phyloP scores from a whole-genome alignment of 2,329 filamentous ascomycete species.

The Rhynchosporium graminicola region DNA sequence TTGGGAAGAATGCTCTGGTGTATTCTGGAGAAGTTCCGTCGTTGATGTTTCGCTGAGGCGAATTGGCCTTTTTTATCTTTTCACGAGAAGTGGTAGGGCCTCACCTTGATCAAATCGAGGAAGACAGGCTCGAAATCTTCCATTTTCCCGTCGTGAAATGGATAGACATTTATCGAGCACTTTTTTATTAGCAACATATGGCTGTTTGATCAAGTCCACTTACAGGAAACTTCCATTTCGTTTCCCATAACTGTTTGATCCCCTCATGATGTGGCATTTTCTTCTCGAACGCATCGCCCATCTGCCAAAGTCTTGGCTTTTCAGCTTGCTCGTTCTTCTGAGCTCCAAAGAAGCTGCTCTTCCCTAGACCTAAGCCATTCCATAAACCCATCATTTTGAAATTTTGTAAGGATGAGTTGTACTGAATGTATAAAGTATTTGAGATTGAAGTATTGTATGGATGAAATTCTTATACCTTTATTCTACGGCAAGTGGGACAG shows the following conservation, averaged over 20 bases:
- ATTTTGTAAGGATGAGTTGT: not conserved
- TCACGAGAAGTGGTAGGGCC: too few relatives aligned
- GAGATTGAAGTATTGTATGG: not conserved
- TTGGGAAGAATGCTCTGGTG: conserved; percentile 62
- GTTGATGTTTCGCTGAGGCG: conserved; percentile 54
- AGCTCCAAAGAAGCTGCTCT: conserved; percentile 12
- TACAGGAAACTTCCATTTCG: conserved; percentile 72
- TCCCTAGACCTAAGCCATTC: conserved; percentile 21
- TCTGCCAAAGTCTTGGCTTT: conserved; percentile 17
- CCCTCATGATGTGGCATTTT: conserved; percentile 34
- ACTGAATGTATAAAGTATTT: too few relatives aligned
- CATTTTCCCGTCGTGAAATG: conserved; percentile 71
- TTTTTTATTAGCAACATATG: conserved; percentile 27
- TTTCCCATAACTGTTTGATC: conserved; percentile 69
- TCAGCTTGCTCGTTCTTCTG: conserved; percentile 7
- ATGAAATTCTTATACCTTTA: not conserved
- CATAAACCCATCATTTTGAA: conserved; percentile 39
- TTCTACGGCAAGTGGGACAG: not conserved
- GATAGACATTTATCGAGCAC: conserved; percentile 65
- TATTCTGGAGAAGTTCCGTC: conserved; percentile 67
- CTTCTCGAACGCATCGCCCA: conserved; percentile 22
- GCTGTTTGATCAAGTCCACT: conserved; percentile 30
- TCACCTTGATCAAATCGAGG: conserved; percentile 57
- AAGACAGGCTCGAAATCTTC: conserved; percentile 73
- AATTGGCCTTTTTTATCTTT: too few relatives aligned